Percentiles rank a stretch among this genome's conserved stretches.
phyloP scores from a whole-genome alignment of 345 rosid genomes.

The Moricandia arvensis region DNA sequence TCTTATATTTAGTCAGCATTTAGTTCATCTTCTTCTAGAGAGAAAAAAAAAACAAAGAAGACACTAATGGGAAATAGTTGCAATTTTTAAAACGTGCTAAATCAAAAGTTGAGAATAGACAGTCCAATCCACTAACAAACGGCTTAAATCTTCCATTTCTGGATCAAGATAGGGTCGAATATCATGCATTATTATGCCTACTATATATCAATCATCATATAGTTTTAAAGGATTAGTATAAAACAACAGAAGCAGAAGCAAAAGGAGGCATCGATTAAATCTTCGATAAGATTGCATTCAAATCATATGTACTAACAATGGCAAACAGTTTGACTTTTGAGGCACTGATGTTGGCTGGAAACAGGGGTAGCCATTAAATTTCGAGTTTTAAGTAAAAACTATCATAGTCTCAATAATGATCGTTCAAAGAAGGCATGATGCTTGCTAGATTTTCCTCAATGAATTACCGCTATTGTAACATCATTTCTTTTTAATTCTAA shows the following conservation, averaged over 20 bases:
- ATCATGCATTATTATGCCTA: neutral
- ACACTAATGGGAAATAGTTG: neutral
- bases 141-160: neutral
- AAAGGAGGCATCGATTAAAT: neutral
- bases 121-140: neutral
- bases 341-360: neutral
- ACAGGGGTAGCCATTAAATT: neutral
- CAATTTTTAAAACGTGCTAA: neutral
- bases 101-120: neutral
- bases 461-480: too few species aligned
- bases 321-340: neutral
- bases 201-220: neutral
- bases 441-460: neutral
- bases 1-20: neutral
- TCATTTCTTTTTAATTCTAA: too few species aligned
- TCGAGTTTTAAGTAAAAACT: neutral
- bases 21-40: neutral
- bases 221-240: neutral
- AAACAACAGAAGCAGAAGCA: neutral
- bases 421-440: too few species aligned
- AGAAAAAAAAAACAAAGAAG: neutral
- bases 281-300: neutral
- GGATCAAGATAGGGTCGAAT: neutral
- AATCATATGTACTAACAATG: neutral
- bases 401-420: too few species aligned